Conservation (phyloP, 2,329 filamentous ascomycete genomes). For the Monosporascus sp. region DNA sequence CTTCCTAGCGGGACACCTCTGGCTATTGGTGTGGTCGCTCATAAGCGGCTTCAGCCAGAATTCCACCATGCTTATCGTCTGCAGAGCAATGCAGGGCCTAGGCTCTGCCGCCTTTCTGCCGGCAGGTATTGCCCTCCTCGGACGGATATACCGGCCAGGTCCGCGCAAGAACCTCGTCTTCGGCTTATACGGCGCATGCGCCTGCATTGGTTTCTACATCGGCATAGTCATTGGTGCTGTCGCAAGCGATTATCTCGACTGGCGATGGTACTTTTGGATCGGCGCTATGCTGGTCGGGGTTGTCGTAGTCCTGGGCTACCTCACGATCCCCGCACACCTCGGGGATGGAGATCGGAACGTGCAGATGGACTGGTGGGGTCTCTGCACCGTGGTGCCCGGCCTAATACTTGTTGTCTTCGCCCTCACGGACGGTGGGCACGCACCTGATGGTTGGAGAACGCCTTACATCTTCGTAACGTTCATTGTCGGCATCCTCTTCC, state of each 20-base stretch:
- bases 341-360: constrained; percentile 29
- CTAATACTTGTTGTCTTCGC: constrained; percentile 69
- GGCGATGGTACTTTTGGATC: constrained; percentile 67
- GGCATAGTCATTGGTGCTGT: constrained; percentile 64
- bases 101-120: constrained; percentile 69
- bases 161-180: constrained; percentile 64
- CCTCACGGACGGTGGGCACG: constrained; percentile 68
- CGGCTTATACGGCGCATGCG: constrained; percentile 51
- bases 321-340: constrained; percentile 25
- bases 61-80: constrained; percentile 66
- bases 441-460: constrained; percentile 64
- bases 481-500: constrained; percentile 54
- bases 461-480: constrained; percentile 67
- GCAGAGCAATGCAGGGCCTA: constrained; percentile 69
- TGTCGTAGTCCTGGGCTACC: constrained; percentile 18
- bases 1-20: constrained; percentile 54
- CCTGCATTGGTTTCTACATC: constrained; percentile 50
- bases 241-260: constrained; percentile 52
- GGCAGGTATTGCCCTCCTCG: constrained; percentile 61
- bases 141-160: constrained; percentile 60
- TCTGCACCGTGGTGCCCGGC: constrained; percentile 56
- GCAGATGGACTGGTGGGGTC: constrained; percentile 67
- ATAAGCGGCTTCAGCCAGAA: constrained; percentile 65
- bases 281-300: constrained; percentile 38
- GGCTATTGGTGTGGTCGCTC: constrained; percentile 66